Evolutionary conservation across 2,329 filamentous ascomycete species (phyloP).

Genomic region (Thermomyces lanuginosus): DNA sequence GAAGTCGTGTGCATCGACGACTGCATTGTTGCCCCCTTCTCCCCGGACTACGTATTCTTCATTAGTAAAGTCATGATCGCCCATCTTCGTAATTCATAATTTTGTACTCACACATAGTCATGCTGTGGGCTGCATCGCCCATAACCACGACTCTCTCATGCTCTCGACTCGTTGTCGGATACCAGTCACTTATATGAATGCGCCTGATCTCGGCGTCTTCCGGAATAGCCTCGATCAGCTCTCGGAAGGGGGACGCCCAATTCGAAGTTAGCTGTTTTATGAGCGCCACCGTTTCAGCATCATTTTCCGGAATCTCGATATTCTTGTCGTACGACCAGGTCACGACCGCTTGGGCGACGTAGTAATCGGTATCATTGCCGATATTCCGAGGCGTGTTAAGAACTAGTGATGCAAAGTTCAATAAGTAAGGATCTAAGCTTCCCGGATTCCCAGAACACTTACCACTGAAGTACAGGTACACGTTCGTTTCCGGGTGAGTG

Average conservation of each 20-base stretch:
- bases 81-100: not conserved
- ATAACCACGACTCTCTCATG: slow-evolving; percentile 31
- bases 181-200: slow-evolving; percentile 35
- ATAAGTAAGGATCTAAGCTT: too few species aligned
- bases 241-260: slow-evolving; percentile 36
- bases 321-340: slow-evolving; percentile 32
- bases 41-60: slow-evolving; percentile 32
- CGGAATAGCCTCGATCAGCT: slow-evolving; percentile 27
- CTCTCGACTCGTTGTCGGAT: slow-evolving; percentile 20
- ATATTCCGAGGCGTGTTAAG: slow-evolving; percentile 35
- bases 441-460: slow-evolving; percentile 9
- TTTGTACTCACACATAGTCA: slow-evolving; percentile 41
- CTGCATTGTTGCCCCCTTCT: slow-evolving; percentile 42
- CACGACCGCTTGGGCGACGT: slow-evolving; percentile 34
- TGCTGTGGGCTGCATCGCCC: slow-evolving; percentile 41
- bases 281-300: slow-evolving; percentile 24
- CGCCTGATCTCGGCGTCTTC: slow-evolving; percentile 28
- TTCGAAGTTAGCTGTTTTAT: slow-evolving; percentile 29
- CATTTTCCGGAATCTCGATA: slow-evolving; percentile 27
- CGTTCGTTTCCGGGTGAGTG: slow-evolving; percentile 34
- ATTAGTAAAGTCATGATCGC: not conserved
- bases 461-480: slow-evolving; percentile 40
- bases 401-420: slow-evolving; percentile 15
- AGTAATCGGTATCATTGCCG: slow-evolving; percentile 19
- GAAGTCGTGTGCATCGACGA: slow-evolving; percentile 36